Percentiles rank a stretch among this genome's conserved stretches.
These are phyloP conservation scores for Furcasterigmium furcatum DNA, from an alignment of 2,329 filamentous ascomycete genomes.

Conservation along the genomic window DNA sequence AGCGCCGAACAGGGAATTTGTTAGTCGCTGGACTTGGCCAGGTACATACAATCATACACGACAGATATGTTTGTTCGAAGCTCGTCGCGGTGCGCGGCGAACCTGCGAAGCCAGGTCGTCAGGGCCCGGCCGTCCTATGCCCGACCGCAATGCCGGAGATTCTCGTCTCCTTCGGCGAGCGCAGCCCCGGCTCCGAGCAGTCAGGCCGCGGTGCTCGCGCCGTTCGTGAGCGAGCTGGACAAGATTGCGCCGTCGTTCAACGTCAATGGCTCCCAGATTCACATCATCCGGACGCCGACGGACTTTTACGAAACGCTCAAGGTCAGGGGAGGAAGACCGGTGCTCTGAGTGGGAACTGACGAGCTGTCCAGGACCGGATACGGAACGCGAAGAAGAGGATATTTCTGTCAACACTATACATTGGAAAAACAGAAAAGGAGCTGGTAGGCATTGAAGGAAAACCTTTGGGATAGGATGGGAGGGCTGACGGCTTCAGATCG, in stretches of 20 bases:
- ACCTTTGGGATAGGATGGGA: background rate
- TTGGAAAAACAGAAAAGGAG: slow-evolving; percentile 89
- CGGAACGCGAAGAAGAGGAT: slow-evolving; percentile 72
- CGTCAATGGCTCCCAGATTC: slow-evolving; percentile 75
- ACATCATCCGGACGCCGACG: slow-evolving; percentile 73
- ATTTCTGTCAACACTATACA: slow-evolving; percentile 94
- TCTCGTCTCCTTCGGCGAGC: slow-evolving; percentile 10
- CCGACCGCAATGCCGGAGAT: slow-evolving; percentile 12
- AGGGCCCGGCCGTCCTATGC: background rate
- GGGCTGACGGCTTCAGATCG: slow-evolving; percentile 49
- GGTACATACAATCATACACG: too few species aligned
- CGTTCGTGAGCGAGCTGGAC: slow-evolving; percentile 72
- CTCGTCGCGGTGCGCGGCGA: slow-evolving; percentile 23
- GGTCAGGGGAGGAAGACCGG: slow-evolving; percentile 38
- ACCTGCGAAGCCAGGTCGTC: slow-evolving; percentile 12
- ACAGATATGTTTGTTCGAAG: slow-evolving; percentile 30
- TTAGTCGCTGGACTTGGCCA: too few species aligned
- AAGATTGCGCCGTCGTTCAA: slow-evolving; percentile 88
- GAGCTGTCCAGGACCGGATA: slow-evolving; percentile 65
- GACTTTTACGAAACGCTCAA: slow-evolving; percentile 92
- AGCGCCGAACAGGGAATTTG: too few species aligned
- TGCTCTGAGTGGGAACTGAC: background rate
- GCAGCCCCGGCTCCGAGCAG: slow-evolving; percentile 9
- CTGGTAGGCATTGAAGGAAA: slow-evolving; percentile 48
- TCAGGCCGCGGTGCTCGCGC: slow-evolving; percentile 41